Conservation (phyloP, 805 yeast species). For the Torulaspora microellipsoides region DNA sequence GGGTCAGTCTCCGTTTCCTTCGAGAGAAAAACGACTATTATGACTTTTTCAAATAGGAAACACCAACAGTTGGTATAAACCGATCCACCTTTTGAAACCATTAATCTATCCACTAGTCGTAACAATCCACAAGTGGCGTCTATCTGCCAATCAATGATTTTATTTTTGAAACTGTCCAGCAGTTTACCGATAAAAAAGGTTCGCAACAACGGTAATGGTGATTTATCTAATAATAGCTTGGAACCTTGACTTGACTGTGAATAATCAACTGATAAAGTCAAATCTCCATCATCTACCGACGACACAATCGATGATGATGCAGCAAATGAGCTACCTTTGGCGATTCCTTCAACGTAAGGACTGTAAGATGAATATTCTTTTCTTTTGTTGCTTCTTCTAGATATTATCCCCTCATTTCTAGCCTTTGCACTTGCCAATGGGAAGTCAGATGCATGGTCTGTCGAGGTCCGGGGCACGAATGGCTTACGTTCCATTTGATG, state of each 20-base stretch:
- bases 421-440: not conserved
- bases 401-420: not conserved
- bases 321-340: constrained; percentile 1
- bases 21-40: constrained; percentile 15
- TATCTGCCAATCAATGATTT: constrained; percentile 24
- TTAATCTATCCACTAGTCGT: constrained; percentile 35
- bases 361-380: not conserved
- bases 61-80: constrained; percentile 30
- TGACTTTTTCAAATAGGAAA: constrained; percentile 33
- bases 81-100: constrained; percentile 29
- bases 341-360: not conserved
- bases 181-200: constrained; percentile 25
- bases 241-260: constrained; percentile 5
- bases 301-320: constrained; percentile 3
- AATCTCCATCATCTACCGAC: constrained; percentile 1
- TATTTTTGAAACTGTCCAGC: constrained; percentile 15
- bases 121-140: constrained; percentile 35
- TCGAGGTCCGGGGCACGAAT: not conserved
- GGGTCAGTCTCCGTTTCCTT: constrained; percentile 6
- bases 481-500: not conserved
- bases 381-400: not conserved
- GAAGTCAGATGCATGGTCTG: not conserved
- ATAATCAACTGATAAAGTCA: constrained; percentile 1
- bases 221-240: constrained; percentile 6
- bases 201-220: constrained; percentile 23